phyloP scores from a whole-genome alignment of 2,329 filamentous ascomycete species.

The Madurella fahalii region DNA sequence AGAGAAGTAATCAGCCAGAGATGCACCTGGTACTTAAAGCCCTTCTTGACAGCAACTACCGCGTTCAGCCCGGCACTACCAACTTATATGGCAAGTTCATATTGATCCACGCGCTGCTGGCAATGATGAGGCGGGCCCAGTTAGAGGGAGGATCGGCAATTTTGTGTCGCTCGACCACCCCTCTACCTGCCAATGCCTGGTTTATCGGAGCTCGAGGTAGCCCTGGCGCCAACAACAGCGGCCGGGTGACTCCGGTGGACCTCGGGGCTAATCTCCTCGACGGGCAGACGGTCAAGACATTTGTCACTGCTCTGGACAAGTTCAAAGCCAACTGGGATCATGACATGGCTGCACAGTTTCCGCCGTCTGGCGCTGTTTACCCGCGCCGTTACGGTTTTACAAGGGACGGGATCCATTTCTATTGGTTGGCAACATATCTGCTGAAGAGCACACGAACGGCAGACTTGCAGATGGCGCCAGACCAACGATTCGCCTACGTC shows the following conservation, averaged over 20 bases:
- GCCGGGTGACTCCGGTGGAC: conserved; percentile 44
- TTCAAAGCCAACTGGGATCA: conserved; percentile 70
- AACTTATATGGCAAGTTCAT: conserved; percentile 73
- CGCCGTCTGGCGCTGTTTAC: conserved; percentile 43
- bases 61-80: conserved; percentile 61
- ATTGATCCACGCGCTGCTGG: conserved; percentile 64
- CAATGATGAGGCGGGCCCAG: conserved; percentile 50
- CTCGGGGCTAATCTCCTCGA: conserved; percentile 36
- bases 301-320: conserved; percentile 59
- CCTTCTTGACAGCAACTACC: conserved; percentile 54
- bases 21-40: conserved; percentile 58
- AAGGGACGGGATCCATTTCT: conserved; percentile 68
- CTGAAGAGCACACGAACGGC: conserved; percentile 53
- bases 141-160: conserved; percentile 37
- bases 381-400: conserved; percentile 64
- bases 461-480: conserved; percentile 54
- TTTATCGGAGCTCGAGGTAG: conserved; percentile 36
- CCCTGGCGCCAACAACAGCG: conserved; percentile 44
- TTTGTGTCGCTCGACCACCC: conserved; percentile 46
- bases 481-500: conserved; percentile 56
- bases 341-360: conserved; percentile 66
- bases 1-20: conserved; percentile 60
- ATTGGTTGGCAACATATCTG: conserved; percentile 65
- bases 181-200: conserved; percentile 57
- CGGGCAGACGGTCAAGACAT: conserved; percentile 44